Conservation (phyloP, 768 basidiomycete genomes). For the Holtermannia corniformis region DNA sequence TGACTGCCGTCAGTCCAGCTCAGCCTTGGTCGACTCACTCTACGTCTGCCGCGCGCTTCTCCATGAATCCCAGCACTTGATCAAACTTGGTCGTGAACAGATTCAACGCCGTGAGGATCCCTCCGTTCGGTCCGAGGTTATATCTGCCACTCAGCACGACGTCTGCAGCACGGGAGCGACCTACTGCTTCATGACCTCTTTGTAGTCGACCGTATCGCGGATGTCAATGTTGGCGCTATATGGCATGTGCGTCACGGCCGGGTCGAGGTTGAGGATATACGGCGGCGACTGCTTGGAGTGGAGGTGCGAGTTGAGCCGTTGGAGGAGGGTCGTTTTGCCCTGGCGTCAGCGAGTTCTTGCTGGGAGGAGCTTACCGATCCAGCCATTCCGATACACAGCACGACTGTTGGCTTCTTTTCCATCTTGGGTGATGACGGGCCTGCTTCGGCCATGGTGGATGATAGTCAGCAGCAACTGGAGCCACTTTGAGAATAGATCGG, state of each 20-base stretch:
- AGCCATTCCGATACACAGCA: constrained; percentile 92
- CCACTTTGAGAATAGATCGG: no score
- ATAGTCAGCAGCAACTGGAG: no score
- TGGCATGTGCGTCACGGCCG: constrained; percentile 80
- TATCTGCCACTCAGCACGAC: constrained; percentile 51
- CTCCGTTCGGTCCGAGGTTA: constrained; percentile 95
- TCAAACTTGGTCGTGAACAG: constrained; percentile 98
- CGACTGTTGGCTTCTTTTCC: constrained; percentile 56
- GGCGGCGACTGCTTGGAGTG: constrained; percentile 61
- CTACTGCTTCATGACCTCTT: constrained; percentile 99
- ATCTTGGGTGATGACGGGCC: constrained; percentile 1
- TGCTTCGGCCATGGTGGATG: no score
- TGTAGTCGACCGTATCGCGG: constrained; percentile 91
- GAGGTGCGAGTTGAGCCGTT: constrained; percentile 84
- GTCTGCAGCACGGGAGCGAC: constrained; percentile 36
- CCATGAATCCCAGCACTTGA: constrained; percentile 82
- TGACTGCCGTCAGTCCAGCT: constrained; percentile 50
- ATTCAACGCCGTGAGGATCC: constrained; percentile 92
- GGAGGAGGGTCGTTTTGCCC: constrained; percentile 96
- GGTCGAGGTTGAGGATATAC: constrained; percentile 95
- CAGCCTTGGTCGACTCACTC: constrained; percentile 55
- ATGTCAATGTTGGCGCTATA: constrained; percentile 98
- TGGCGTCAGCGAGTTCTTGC: constrained; percentile 5
- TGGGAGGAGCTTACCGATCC: constrained; percentile 50
- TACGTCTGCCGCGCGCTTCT: constrained; percentile 76